Evolutionary conservation across 164 flowering plant genomes (phyloP).

Genomic region (Stephania yunnanensis): DNA sequence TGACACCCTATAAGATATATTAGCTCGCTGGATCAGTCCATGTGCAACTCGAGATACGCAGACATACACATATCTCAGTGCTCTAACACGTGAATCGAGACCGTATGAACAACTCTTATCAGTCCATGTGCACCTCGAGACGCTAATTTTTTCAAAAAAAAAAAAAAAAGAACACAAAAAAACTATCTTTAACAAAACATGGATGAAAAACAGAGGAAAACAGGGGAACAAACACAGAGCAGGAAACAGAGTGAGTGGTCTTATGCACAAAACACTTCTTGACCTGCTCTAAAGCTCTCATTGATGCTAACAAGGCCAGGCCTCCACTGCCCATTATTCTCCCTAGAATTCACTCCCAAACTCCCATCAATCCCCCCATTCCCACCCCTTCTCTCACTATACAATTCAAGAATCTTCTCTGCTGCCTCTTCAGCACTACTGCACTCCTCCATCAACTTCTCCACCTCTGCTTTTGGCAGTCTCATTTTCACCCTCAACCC

Average conservation of each 20-base stretch:
- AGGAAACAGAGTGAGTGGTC: not conserved
- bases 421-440: conserved; percentile 56
- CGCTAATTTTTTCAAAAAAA: no score
- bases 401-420: conserved; percentile 58
- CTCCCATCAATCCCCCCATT: not conserved
- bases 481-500: conserved; percentile 36
- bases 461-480: conserved; percentile 66
- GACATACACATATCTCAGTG: no score
- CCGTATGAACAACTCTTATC: no score
- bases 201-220: not conserved
- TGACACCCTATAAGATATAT: no score
- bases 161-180: not conserved
- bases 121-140: no score
- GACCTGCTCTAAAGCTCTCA: not conserved
- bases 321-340: not conserved
- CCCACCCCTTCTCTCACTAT: conserved; percentile 7
- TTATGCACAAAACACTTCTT: not conserved
- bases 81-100: no score
- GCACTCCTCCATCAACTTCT: conserved; percentile 52
- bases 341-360: not conserved
- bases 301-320: not conserved
- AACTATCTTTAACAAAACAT: not conserved
- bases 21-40: no score
- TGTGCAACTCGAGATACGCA: no score
- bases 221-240: not conserved